These are phyloP conservation scores for Tarenaya hassleriana DNA, from an alignment of 345 rosid species.

Conservation along the genomic window DNA sequence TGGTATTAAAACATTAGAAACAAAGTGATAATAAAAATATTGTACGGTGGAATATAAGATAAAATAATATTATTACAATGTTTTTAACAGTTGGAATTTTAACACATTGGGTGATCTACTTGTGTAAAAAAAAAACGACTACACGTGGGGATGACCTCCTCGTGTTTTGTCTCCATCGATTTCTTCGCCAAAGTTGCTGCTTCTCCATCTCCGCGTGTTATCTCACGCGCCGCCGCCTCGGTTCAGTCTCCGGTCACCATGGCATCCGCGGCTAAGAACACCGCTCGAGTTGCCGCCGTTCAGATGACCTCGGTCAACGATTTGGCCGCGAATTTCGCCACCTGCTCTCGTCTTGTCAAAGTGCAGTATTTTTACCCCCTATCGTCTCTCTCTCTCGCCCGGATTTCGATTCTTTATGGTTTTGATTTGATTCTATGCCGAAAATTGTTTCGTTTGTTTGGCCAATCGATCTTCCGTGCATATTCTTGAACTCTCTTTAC, in stretches of 20 bases:
- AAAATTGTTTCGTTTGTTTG: not conserved
- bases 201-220: not conserved
- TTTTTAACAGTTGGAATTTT: too few relatives aligned
- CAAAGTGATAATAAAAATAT: too few relatives aligned
- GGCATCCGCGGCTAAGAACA: slow-evolving; percentile 41
- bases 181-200: slow-evolving; percentile 8
- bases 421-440: not conserved
- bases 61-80: too few relatives aligned
- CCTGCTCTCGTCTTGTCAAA: slow-evolving; percentile 85
- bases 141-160: slow-evolving; percentile 13
- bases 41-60: too few relatives aligned
- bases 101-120: too few relatives aligned
- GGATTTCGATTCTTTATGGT: not conserved
- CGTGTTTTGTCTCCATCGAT: slow-evolving; percentile 4
- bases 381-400: not conserved
- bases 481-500: too few relatives aligned
- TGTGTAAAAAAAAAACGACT: too few relatives aligned
- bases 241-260: slow-evolving; percentile 12
- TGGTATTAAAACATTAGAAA: too few relatives aligned
- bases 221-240: slow-evolving; percentile 25
- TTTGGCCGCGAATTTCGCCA: slow-evolving; percentile 65
- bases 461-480: too few relatives aligned
- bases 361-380: slow-evolving; percentile 25
- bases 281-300: slow-evolving; percentile 83
- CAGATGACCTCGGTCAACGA: slow-evolving; percentile 96